phyloP scores from a whole-genome alignment of 2,329 filamentous ascomycete genomes.

The Xylariaceae sp. region DNA sequence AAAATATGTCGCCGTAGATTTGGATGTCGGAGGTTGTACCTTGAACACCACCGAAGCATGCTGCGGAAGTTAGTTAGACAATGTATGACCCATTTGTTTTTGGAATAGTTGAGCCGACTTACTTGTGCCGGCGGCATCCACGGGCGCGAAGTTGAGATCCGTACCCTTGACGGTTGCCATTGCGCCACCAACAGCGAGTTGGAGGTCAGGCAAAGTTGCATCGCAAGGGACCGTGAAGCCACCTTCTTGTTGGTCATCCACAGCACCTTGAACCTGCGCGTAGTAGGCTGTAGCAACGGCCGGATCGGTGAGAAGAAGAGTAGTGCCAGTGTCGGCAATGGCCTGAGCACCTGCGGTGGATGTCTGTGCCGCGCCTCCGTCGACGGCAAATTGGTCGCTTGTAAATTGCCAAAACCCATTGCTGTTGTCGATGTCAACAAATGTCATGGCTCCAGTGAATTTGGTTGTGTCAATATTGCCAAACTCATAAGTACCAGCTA shows the following conservation, averaged over 20 bases:
- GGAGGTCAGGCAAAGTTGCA: constrained; percentile 43
- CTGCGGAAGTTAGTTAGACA: constrained; percentile 25
- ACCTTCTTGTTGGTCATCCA: constrained; percentile 36
- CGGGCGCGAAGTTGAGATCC: constrained; percentile 50
- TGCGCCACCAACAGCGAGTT: constrained; percentile 53
- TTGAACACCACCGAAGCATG: constrained; percentile 67
- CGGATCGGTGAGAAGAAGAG: constrained; percentile 57
- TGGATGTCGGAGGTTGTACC: constrained; percentile 51
- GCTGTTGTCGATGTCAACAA: constrained; percentile 30
- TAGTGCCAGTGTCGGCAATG: constrained; percentile 59
- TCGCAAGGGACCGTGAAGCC: constrained; percentile 47
- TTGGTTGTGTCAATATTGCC: constrained; percentile 32
- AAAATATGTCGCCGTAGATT: constrained; percentile 61
- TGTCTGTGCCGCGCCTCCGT: constrained; percentile 30
- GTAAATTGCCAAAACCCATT: constrained; percentile 38
- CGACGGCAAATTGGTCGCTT: constrained; percentile 30
- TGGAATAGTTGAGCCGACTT: constrained; percentile 29
- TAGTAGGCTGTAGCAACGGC: constrained; percentile 49
- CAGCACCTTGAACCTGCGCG: constrained; percentile 40
- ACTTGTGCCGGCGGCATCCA: constrained; percentile 43
- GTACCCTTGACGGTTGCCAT: constrained; percentile 53
- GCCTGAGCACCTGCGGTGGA: constrained; percentile 39
- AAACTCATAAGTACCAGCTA: constrained; percentile 37
- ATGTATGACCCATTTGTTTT: neutral
- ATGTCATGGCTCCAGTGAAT: constrained; percentile 33